Percentiles rank a stretch among this genome's conserved stretches.
Conservation (phyloP, 768 basidiomycete genomes). For the Suillus sp. region DNA sequence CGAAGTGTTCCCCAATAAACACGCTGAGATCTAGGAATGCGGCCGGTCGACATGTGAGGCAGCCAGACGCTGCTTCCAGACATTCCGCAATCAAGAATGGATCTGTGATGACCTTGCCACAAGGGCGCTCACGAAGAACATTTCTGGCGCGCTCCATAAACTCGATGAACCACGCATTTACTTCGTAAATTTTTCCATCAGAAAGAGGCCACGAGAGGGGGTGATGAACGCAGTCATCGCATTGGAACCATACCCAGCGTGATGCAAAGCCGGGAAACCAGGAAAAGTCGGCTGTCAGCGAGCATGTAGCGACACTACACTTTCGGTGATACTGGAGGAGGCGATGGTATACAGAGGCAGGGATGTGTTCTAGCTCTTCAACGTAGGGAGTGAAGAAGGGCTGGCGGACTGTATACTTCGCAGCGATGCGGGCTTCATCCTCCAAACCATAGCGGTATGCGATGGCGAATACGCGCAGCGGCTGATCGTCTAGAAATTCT, state of each 20-base stretch:
- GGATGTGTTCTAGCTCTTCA: constrained; percentile 41
- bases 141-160: constrained; percentile 36
- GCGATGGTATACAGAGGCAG: constrained; percentile 38
- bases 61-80: constrained; percentile 28
- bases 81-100: constrained; percentile 35
- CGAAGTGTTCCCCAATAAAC: constrained; percentile 34
- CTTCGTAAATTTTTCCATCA: constrained; percentile 39
- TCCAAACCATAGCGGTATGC: constrained; percentile 39
- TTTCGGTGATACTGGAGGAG: constrained; percentile 40
- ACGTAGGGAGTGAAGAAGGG: constrained; percentile 37
- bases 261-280: constrained; percentile 40
- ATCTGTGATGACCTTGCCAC: constrained; percentile 32
- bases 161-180: constrained; percentile 38
- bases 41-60: constrained; percentile 33
- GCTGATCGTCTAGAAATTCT: constrained; percentile 30
- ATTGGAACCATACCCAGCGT: constrained; percentile 43
- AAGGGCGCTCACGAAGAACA: constrained; percentile 34
- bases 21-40: constrained; percentile 36
- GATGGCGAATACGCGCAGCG: constrained; percentile 42
- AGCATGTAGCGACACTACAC: constrained; percentile 32
- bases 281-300: constrained; percentile 37
- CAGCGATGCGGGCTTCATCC: constrained; percentile 37
- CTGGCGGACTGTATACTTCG: constrained; percentile 36
- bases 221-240: constrained; percentile 39
- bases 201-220: constrained; percentile 36